Percentiles rank a stretch among this genome's conserved stretches.
Evolutionary conservation across 108 stramenopile species (phyloP).

Genomic region (Pseudonitzschia multiseries): DNA sequence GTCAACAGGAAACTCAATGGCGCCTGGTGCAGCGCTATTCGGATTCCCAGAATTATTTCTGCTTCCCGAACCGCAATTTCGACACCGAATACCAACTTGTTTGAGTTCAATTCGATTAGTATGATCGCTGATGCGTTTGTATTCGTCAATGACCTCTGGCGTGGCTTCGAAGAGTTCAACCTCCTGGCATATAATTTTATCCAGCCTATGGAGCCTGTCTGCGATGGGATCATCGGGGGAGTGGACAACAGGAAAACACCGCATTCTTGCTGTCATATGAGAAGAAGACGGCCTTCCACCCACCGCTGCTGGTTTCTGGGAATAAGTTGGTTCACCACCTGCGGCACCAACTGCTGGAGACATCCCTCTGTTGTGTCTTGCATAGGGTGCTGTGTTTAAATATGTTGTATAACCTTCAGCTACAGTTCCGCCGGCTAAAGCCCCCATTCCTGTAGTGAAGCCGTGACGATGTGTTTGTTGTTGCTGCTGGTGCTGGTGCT

Average conservation of each 20-base stretch:
- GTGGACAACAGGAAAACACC: neutral
- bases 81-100: constrained; percentile 51
- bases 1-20: constrained; percentile 31
- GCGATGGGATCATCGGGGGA: neutral
- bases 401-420: constrained; percentile 14
- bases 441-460: constrained; percentile 19
- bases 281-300: neutral
- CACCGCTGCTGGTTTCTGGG: neutral
- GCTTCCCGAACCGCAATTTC: constrained; percentile 34
- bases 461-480: constrained; percentile 3
- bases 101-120: constrained; percentile 22
- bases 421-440: constrained; percentile 11
- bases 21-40: neutral
- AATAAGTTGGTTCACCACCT: neutral
- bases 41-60: neutral
- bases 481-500: constrained; percentile 8
- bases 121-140: constrained; percentile 16
- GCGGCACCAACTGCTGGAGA: neutral
- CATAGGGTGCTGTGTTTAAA: constrained; percentile 5
- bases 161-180: constrained; percentile 47
- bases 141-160: constrained; percentile 27
- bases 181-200: constrained; percentile 33
- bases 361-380: neutral
- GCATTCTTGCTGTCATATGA: neutral
- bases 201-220: constrained; percentile 16